phyloP scores from a whole-genome alignment of 1,284 basidiomycete species.

The Fomitopsis palustris region DNA sequence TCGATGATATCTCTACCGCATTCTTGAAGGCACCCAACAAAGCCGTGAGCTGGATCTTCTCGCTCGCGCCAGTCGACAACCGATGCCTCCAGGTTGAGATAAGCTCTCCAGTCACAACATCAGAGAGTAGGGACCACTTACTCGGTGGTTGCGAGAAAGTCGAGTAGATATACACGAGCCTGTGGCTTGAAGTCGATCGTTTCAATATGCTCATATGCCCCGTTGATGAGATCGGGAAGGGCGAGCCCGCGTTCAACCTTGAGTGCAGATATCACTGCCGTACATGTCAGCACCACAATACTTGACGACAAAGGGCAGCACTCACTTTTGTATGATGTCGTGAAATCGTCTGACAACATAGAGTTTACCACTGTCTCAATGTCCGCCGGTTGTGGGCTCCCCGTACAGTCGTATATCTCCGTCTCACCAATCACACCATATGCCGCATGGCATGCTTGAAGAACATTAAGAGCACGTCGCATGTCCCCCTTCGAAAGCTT shows the following conservation, averaged over 20 bases:
- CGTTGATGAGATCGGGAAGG: slow-evolving; percentile 91
- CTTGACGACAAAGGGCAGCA: slow-evolving; percentile 11
- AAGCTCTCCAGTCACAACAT: not conserved
- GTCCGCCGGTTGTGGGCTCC: slow-evolving; percentile 92
- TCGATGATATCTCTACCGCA: slow-evolving; percentile 72
- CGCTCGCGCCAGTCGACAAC: slow-evolving; percentile 88
- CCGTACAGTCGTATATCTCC: slow-evolving; percentile 96
- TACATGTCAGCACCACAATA: not conserved
- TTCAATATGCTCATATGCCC: slow-evolving; percentile 89
- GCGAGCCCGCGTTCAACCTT: slow-evolving; percentile 94
- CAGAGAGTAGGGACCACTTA: slow-evolving; percentile 40
- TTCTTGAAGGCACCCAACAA: slow-evolving; percentile 93
- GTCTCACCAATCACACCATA: slow-evolving; percentile 87
- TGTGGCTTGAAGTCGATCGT: slow-evolving; percentile 83
- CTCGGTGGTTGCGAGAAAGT: slow-evolving; percentile 90
- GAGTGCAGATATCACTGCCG: slow-evolving; percentile 77
- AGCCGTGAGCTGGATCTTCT: slow-evolving; percentile 93
- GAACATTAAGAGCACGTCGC: slow-evolving; percentile 92
- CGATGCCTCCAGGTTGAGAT: slow-evolving; percentile 64
- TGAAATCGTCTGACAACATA: slow-evolving; percentile 97
- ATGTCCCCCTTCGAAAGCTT: slow-evolving; percentile 97
- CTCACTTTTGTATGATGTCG: slow-evolving; percentile 85
- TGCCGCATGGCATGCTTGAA: slow-evolving; percentile 98
- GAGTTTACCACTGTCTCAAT: slow-evolving; percentile 92
- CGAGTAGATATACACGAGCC: slow-evolving; percentile 88